Evolutionary conservation across 2,329 filamentous ascomycete genomes (phyloP).

Genomic region (Didymella sp.): DNA sequence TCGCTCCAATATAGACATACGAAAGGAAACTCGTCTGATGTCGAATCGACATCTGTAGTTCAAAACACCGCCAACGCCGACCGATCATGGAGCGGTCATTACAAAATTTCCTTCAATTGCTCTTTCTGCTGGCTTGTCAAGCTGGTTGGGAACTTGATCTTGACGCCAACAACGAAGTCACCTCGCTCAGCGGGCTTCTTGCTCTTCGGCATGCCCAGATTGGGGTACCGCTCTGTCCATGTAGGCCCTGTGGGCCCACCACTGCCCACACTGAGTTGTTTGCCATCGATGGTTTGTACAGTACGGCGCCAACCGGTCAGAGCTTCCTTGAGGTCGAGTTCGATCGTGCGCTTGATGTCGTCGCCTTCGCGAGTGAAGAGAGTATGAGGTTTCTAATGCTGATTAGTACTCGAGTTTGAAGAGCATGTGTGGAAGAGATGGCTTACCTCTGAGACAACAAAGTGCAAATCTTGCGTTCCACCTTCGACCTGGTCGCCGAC

Average conservation of each 20-base stretch:
- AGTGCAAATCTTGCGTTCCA: slow-evolving; percentile 92
- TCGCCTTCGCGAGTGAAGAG: slow-evolving; percentile 87
- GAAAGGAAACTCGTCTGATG: neutral
- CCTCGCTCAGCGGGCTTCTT: slow-evolving; percentile 87
- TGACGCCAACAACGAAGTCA: slow-evolving; percentile 87
- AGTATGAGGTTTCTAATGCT: slow-evolving; percentile 78
- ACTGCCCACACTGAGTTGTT: slow-evolving; percentile 80
- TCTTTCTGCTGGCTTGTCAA: slow-evolving; percentile 81
- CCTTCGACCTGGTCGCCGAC: slow-evolving; percentile 98
- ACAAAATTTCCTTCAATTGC: slow-evolving; percentile 79
- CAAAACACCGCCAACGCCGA: slow-evolving; percentile 30
- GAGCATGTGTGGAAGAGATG: neutral
- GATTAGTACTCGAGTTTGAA: slow-evolving; percentile 25
- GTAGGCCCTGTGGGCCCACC: slow-evolving; percentile 85
- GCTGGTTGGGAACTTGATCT: slow-evolving; percentile 86
- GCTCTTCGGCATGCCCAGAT: slow-evolving; percentile 90
- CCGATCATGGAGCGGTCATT: slow-evolving; percentile 21
- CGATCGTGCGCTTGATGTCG: slow-evolving; percentile 79
- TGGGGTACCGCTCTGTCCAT: slow-evolving; percentile 80
- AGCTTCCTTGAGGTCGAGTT: slow-evolving; percentile 89
- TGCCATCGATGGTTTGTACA: slow-evolving; percentile 92
- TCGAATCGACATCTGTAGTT: neutral
- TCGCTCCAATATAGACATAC: neutral
- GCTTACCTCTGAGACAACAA: slow-evolving; percentile 90
- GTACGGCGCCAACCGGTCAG: slow-evolving; percentile 92